Base-by-base conservation (phyloP, 2,329 filamentous ascomycete species). In the Bimuria novae-zelandiae region DNA sequence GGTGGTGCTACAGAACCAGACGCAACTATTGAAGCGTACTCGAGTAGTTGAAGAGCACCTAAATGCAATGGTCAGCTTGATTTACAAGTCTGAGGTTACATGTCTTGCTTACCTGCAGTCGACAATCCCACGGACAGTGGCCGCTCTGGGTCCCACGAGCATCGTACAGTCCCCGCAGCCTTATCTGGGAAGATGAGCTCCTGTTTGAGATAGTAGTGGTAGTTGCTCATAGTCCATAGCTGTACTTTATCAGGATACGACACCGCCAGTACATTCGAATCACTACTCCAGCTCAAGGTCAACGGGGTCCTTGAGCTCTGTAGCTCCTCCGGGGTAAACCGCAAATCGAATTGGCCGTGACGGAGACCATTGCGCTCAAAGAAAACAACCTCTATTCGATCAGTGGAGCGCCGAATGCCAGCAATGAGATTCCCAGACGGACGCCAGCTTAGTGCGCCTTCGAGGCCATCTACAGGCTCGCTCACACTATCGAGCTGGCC, bases 181-280 rank as follows among this genome's bases (percentile, higher is more conserved):
- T 46, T 32, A 25, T 67, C 64, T 3, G 68, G 67, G 23, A 70
- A 68, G 2, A 48, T 44, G 6, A 97, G 80, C 69, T 97, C 92
- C 71, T 96, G 92, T 76, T 99, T 99, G 14, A 99, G 80, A 72
- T 97, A 97, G 84, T 94, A 99, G 70, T 97, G 90, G 63, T 99
- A 99, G 72, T 99, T 99, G 17, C 91, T 89, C 82, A 89, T 96
- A 0, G 92, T 96, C 94, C 94, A 99, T 1, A 99, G 78, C 69
- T 99, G 94, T n/a, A 94, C 77, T 51, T 85, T 82, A 59, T 92
- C 84, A 27, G 79, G 78, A 62, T 92, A 84, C 1, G 84, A 80
- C n/a, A 97, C 87, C 5, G 93, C 92, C 40, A 99, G 80, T 0
- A 96, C 90, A 1, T 87, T 93, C 0, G 94, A 99, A 70, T 99